Percentiles rank a stretch among this genome's conserved stretches.
Evolutionary conservation across 1,139 yeast genomes (phyloP).

Genomic region (Yarrowia galli): DNA sequence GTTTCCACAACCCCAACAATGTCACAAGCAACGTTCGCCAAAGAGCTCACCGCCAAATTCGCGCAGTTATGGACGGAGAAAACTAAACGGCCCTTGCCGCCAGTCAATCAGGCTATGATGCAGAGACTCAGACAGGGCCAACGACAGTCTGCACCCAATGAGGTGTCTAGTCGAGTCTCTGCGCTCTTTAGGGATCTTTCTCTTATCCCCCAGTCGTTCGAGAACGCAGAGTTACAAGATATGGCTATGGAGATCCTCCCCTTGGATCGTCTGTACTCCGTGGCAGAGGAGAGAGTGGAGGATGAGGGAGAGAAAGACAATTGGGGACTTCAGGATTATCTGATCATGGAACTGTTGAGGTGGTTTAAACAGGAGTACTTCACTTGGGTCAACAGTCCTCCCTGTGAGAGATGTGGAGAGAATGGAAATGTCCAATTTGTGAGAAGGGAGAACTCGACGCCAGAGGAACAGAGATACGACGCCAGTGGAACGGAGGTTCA

Average conservation of each 20-base stretch:
- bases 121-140: conserved; percentile 15
- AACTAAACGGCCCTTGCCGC: conserved; percentile 24
- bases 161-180: conserved; percentile 7
- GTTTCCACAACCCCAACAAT: not conserved
- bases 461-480: conserved; percentile 56
- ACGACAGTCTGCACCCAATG: not conserved
- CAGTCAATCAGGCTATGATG: conserved; percentile 20
- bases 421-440: conserved; percentile 45
- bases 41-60: conserved; percentile 28
- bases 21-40: conserved; percentile 11
- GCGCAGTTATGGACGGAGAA: conserved; percentile 15
- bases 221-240: conserved; percentile 50
- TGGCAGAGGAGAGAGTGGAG: conserved; percentile 53
- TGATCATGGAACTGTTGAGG: conserved; percentile 68
- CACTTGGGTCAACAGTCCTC: conserved; percentile 79
- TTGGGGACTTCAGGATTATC: conserved; percentile 68
- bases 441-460: conserved; percentile 49
- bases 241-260: conserved; percentile 54
- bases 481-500: conserved; percentile 68
- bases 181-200: conserved; percentile 13
- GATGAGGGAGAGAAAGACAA: conserved; percentile 46
- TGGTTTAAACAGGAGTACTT: conserved; percentile 87
- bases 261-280: conserved; percentile 50
- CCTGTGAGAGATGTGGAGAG: conserved; percentile 64
- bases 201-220: conserved; percentile 50